A percentile compares a stretch with the other conserved stretches of the same genome.
Evolutionary conservation across 805 yeast genomes (phyloP).

Genomic region (Saturnispora quitensis): DNA sequence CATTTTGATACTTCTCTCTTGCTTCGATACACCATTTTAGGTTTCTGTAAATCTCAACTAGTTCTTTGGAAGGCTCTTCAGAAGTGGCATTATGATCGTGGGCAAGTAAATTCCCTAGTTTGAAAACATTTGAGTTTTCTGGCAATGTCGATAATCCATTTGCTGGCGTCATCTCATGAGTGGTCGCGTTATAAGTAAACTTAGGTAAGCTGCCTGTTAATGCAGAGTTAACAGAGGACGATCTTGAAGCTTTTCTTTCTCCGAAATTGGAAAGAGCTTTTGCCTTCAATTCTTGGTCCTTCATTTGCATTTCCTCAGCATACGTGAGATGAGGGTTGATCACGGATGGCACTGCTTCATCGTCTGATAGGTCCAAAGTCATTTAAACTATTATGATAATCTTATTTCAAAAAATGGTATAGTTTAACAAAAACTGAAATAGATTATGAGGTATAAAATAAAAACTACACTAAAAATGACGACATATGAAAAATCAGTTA

Average conservation of each 20-base stretch:
- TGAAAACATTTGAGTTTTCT: slow-evolving; percentile 25
- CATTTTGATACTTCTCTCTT: slow-evolving; percentile 64
- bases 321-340: slow-evolving; percentile 47
- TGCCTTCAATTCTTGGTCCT: slow-evolving; percentile 59
- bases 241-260: slow-evolving; percentile 21
- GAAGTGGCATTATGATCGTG: slow-evolving; percentile 40
- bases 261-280: slow-evolving; percentile 45
- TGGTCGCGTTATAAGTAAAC: slow-evolving; percentile 22
- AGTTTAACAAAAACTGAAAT: not conserved
- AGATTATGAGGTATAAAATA: not conserved
- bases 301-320: slow-evolving; percentile 53
- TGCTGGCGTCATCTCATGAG: slow-evolving; percentile 18
- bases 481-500: not conserved
- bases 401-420: not conserved
- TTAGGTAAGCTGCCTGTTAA: slow-evolving; percentile 11
- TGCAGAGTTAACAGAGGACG: slow-evolving; percentile 19
- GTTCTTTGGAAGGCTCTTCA: slow-evolving; percentile 59
- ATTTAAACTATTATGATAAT: not conserved
- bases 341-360: slow-evolving; percentile 5
- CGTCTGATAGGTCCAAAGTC: slow-evolving; percentile 7
- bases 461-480: not conserved
- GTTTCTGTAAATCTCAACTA: slow-evolving; percentile 52
- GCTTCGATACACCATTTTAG: slow-evolving; percentile 59
- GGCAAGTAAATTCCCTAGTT: slow-evolving; percentile 37
- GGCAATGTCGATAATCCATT: not conserved